These are phyloP conservation scores for Microdochium trichocladiopsis DNA, from an alignment of 2,329 filamentous ascomycete species.

Conservation along the genomic window DNA sequence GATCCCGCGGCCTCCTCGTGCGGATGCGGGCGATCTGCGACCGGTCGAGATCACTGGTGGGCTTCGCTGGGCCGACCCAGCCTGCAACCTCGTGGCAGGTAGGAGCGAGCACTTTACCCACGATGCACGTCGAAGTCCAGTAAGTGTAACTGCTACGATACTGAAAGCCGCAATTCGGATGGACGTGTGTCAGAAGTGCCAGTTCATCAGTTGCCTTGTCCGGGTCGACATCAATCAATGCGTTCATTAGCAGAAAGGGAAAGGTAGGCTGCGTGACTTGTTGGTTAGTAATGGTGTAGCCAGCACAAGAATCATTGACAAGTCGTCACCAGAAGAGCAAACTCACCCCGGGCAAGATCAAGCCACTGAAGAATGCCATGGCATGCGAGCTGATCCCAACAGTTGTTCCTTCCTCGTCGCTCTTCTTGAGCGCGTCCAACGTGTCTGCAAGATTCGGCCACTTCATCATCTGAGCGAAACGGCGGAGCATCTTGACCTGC, in stretches of 20 bases:
- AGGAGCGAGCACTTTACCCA: slow-evolving; percentile 68
- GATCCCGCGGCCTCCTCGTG: slow-evolving; percentile 49
- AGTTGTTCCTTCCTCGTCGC: slow-evolving; percentile 49
- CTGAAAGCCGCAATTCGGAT: slow-evolving; percentile 67
- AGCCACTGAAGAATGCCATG: slow-evolving; percentile 71
- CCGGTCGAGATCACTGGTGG: slow-evolving; percentile 57
- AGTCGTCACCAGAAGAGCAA: too few species aligned
- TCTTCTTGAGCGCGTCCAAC: slow-evolving; percentile 53
- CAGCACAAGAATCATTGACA: neutral
- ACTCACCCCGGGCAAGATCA: slow-evolving; percentile 63
- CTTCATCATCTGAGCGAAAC: slow-evolving; percentile 66
- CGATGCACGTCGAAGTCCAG: slow-evolving; percentile 65
- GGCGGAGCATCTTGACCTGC: slow-evolving; percentile 61
- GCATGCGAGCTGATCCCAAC: slow-evolving; percentile 60
- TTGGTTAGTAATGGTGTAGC: neutral
- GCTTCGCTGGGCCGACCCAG: slow-evolving; percentile 67
- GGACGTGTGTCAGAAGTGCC: slow-evolving; percentile 59
- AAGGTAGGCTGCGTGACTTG: slow-evolving; percentile 40
- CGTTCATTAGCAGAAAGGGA: slow-evolving; percentile 73
- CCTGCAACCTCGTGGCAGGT: slow-evolving; percentile 65
- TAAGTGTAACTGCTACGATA: slow-evolving; percentile 69
- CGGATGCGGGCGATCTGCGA: slow-evolving; percentile 66
- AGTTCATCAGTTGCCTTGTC: slow-evolving; percentile 59
- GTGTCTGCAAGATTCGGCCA: slow-evolving; percentile 68
- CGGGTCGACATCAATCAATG: slow-evolving; percentile 67